Evolutionary conservation across 2,329 filamentous ascomycete genomes (phyloP).

Genomic region (Aspergillus pseudoterreus): DNA sequence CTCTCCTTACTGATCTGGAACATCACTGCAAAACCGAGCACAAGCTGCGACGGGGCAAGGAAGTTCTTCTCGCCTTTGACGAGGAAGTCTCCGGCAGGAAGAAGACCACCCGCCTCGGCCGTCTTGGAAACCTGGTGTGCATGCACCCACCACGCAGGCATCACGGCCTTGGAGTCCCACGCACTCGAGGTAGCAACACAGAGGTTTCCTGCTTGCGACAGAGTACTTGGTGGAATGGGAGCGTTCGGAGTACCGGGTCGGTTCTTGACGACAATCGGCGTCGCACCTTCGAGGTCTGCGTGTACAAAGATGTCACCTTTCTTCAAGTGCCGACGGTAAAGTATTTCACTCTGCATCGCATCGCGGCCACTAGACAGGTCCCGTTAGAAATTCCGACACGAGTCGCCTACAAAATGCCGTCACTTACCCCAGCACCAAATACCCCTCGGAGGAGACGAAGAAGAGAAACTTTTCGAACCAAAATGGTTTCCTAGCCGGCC

Average conservation of each 20-base stretch:
- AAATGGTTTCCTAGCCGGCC: constrained; percentile 75
- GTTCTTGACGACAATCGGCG: constrained; percentile 88
- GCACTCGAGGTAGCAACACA: constrained; percentile 81
- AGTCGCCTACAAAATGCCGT: no score
- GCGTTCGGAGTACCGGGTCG: constrained; percentile 71
- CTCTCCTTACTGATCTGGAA: constrained; percentile 89
- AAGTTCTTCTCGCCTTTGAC: constrained; percentile 87
- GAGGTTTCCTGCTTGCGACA: constrained; percentile 84
- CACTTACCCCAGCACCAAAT: constrained; percentile 70
- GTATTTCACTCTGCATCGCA: constrained; percentile 79
- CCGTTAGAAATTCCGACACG: neutral
- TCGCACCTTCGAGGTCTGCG: constrained; percentile 79
- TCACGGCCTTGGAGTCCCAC: constrained; percentile 94
- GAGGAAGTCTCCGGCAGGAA: constrained; percentile 74
- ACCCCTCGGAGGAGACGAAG: constrained; percentile 94
- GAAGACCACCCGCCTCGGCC: constrained; percentile 71
- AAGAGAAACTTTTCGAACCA: constrained; percentile 98
- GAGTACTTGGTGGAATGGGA: constrained; percentile 84
- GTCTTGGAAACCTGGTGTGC: constrained; percentile 88
- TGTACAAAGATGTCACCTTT: constrained; percentile 92
- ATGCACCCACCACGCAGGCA: constrained; percentile 95
- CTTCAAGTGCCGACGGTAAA: constrained; percentile 82
- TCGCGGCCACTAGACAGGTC: constrained; percentile 62
- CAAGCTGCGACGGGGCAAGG: constrained; percentile 77
- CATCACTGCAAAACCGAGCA: constrained; percentile 82